These are phyloP conservation scores for Cucumis cinereus DNA, from an alignment of 306 rosid genomes.

Conservation along the genomic window DNA sequence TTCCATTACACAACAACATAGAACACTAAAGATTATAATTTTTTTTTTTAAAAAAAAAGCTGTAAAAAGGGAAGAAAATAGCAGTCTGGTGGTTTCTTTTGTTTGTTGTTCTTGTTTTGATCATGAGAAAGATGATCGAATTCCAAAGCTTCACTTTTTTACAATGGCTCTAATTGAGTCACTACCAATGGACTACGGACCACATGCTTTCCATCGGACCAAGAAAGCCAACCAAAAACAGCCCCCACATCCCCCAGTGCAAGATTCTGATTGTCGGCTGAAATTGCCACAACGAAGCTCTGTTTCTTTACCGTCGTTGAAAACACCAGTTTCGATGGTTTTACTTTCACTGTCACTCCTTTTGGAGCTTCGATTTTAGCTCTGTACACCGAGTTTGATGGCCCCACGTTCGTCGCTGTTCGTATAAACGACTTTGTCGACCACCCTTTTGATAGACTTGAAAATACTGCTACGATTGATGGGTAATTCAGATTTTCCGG, in stretches of 20 bases:
- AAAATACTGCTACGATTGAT: slow-evolving; percentile 43
- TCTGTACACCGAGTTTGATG: slow-evolving; percentile 32
- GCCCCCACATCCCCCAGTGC: slow-evolving; percentile 55
- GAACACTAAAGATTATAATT: background rate
- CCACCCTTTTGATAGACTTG: slow-evolving; percentile 22
- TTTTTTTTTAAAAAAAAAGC: background rate
- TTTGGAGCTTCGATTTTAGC: slow-evolving; percentile 38
- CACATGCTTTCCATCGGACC: slow-evolving; percentile 73
- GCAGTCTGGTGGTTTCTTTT: background rate
- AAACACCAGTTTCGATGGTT: slow-evolving; percentile 55
- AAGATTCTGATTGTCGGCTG: slow-evolving; percentile 34
- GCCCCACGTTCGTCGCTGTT: slow-evolving; percentile 65
- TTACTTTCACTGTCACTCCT: slow-evolving; percentile 57
- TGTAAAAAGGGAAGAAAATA: background rate
- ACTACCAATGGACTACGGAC: slow-evolving; percentile 86
- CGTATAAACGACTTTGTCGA: slow-evolving; percentile 40
- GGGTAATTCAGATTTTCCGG: slow-evolving; percentile 83
- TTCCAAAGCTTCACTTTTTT: slow-evolving; percentile 6
- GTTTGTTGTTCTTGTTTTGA: background rate
- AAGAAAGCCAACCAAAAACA: slow-evolving; percentile 59
- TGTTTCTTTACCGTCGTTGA: slow-evolving; percentile 39
- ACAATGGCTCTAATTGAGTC: slow-evolving; percentile 53
- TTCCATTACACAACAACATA: background rate
- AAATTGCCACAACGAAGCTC: slow-evolving; percentile 46
- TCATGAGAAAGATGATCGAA: slow-evolving; percentile 1